phyloP scores from a whole-genome alignment of 2,329 filamentous ascomycete species.

The Alternaria arborescens region DNA sequence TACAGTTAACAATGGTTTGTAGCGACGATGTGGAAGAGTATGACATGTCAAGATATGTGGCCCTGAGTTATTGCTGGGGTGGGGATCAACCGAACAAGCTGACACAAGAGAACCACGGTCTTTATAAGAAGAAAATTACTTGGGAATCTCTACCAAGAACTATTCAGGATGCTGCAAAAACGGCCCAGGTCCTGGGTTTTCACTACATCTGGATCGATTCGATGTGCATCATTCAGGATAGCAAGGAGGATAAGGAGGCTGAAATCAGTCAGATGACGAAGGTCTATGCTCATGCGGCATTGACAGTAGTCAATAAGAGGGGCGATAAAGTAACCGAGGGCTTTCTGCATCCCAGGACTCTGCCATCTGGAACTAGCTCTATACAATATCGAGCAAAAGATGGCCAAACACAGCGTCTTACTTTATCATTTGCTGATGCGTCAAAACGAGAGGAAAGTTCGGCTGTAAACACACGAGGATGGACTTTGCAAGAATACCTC shows the following conservation, averaged over 20 bases:
- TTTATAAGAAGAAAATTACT: neutral
- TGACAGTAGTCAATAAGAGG: neutral
- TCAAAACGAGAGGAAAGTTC: accelerated
- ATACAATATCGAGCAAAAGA: accelerated
- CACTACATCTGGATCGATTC: neutral
- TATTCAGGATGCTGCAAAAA: neutral
- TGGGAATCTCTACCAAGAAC: neutral
- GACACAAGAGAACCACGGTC: neutral
- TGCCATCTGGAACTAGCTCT: accelerated
- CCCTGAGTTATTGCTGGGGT: neutral
- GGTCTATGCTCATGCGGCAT: neutral
- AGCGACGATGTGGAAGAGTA: neutral
- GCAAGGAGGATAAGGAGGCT: neutral
- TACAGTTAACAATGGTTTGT: neutral
- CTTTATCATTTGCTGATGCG: accelerated
- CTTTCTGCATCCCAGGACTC: neutral
- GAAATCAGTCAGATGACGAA: neutral
- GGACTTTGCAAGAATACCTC: neutral
- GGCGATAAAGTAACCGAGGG: neutral
- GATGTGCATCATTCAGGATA: neutral
- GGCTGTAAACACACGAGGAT: neutral
- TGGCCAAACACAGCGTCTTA: accelerated
- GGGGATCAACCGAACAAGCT: neutral
- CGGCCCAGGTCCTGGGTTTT: accelerated
- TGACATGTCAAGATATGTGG: neutral